Evolutionary conservation across 805 yeast species (phyloP).

Genomic region (Monosporozyma aquatica): DNA sequence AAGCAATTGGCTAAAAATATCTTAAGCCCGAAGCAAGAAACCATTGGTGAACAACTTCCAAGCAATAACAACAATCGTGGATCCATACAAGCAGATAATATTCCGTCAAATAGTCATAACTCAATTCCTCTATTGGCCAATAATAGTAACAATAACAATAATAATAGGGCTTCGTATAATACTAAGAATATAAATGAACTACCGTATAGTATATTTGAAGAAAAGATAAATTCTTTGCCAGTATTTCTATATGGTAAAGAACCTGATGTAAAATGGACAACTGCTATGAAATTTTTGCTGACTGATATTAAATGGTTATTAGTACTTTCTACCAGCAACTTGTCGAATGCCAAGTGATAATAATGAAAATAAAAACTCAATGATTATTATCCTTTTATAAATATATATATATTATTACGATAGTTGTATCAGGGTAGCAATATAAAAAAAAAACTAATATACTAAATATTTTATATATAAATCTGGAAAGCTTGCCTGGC

Average conservation of each 20-base stretch:
- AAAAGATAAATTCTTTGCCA: slow-evolving; percentile 66
- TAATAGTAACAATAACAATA: not conserved
- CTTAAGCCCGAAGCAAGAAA: no score
- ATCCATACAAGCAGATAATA: no score
- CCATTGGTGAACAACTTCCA: no score
- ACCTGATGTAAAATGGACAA: slow-evolving; percentile 77
- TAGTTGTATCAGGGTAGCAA: no score
- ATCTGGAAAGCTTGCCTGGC: no score
- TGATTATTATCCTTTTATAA: not conserved
- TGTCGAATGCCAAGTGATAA: slow-evolving; percentile 5
- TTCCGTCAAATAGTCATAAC: no score
- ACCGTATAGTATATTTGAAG: slow-evolving; percentile 66
- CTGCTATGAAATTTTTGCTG: slow-evolving; percentile 72
- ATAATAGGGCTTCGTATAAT: not conserved
- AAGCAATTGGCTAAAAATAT: slow-evolving; percentile 20
- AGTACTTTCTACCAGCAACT: slow-evolving; percentile 53
- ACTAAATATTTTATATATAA: no score
- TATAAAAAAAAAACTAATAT: no score
- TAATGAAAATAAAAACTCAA: no score
- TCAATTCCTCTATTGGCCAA: no score
- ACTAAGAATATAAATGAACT: slow-evolving; percentile 32
- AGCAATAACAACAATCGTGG: no score
- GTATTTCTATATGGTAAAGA: slow-evolving; percentile 57
- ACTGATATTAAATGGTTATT: slow-evolving; percentile 80
- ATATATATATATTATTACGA: no score